phyloP scores from a whole-genome alignment of 345 rosid species.

The Clausena lansium region DNA sequence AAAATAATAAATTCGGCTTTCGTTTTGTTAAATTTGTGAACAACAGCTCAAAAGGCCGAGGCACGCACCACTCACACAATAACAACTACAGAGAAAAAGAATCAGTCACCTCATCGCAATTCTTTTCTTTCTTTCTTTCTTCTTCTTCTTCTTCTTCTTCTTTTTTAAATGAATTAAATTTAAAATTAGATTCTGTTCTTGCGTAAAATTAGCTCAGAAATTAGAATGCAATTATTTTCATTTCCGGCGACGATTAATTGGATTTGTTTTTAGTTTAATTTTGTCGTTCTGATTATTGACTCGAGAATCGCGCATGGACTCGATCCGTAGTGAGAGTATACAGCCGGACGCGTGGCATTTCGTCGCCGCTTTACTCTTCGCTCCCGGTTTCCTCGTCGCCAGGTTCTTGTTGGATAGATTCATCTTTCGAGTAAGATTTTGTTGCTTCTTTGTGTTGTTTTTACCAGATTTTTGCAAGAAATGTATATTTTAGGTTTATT shows the following conservation, averaged over 20 bases:
- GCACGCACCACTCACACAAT: not conserved
- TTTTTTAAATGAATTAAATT: too few species aligned
- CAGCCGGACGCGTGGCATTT: slow-evolving; percentile 51
- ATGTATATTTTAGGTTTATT: not conserved
- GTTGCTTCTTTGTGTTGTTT: not conserved
- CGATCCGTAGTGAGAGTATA: slow-evolving; percentile 34
- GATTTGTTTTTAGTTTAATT: slow-evolving; percentile 12
- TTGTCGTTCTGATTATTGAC: slow-evolving; percentile 14
- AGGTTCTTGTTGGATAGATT: slow-evolving; percentile 70
- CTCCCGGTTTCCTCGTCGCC: slow-evolving; percentile 52
- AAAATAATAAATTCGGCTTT: not conserved
- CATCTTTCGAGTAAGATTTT: slow-evolving; percentile 70
- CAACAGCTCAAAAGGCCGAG: not conserved
- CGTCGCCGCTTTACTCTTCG: slow-evolving; percentile 59
- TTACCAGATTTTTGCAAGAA: not conserved
- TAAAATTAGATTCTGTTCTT: not conserved
- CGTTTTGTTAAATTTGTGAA: not conserved
- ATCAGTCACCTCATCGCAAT: too few species aligned
- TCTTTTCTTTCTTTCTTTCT: not conserved
- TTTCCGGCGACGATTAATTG: slow-evolving; percentile 1
- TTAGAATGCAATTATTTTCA: not conserved
- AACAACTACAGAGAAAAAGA: too few species aligned
- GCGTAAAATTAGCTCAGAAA: not conserved
- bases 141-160: too few species aligned
- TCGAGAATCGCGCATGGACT: slow-evolving; percentile 43